A percentile compares a stretch with the other conserved stretches of the same genome.
Evolutionary conservation across 352 stramenopile species (phyloP).

Genomic region (Blastocystis sp.): DNA sequence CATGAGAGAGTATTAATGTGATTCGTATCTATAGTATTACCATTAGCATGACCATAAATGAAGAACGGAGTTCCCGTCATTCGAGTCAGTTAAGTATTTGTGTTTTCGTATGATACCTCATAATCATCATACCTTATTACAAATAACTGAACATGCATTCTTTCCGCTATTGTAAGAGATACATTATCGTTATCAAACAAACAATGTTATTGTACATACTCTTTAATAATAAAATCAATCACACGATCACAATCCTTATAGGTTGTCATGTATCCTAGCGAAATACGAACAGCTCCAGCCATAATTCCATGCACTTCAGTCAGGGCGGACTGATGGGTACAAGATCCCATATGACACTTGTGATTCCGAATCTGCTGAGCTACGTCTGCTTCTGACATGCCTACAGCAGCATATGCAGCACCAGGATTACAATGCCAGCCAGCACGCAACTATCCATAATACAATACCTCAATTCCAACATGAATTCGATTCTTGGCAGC

Average conservation of each 20-base stretch:
- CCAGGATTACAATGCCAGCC: slow-evolving; percentile 60
- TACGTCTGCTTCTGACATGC: slow-evolving; percentile 26
- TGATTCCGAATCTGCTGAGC: slow-evolving; percentile 38
- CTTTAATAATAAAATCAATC: slow-evolving; percentile 27
- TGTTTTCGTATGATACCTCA: too few relatives aligned
- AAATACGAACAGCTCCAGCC: slow-evolving; percentile 36
- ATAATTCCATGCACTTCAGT: slow-evolving; percentile 49
- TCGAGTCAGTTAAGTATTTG: too few relatives aligned
- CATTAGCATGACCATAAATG: too few relatives aligned
- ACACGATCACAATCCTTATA: slow-evolving; percentile 43
- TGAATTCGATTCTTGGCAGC: neutral
- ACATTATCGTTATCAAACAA: neutral
- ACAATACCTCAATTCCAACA: neutral
- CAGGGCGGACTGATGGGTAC: slow-evolving; percentile 19
- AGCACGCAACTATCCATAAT: neutral
- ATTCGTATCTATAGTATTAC: too few relatives aligned
- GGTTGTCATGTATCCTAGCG: slow-evolving; percentile 32
- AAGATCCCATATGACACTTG: slow-evolving; percentile 1
- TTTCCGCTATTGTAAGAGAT: neutral
- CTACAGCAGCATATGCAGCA: slow-evolving; percentile 15
- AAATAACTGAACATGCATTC: neutral
- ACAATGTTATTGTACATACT: neutral
- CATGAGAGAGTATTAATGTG: too few relatives aligned
- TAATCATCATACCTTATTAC: too few relatives aligned
- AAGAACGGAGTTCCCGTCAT: too few relatives aligned